Conservation (phyloP, 495 filamentous ascomycete species). For the Cladorrhinum samala region DNA sequence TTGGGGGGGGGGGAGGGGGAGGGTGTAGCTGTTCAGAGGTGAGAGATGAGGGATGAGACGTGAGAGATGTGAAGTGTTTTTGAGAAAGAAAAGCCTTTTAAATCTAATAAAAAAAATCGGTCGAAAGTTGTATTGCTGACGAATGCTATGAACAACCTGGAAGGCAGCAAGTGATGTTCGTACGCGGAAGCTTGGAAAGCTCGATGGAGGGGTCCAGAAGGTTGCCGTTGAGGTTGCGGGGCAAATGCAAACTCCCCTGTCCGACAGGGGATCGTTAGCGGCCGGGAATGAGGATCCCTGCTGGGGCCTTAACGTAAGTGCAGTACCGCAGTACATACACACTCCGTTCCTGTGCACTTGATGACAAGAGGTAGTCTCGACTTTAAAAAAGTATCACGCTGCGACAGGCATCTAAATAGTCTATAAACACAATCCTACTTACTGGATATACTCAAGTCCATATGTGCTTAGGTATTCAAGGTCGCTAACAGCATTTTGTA, state of each 20-base stretch:
- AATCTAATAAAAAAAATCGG: too few relatives aligned
- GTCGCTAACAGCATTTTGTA: too few relatives aligned
- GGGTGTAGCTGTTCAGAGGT: conserved; percentile 5
- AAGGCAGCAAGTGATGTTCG: background rate
- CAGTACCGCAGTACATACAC: too few relatives aligned
- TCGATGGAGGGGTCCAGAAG: conserved; percentile 1
- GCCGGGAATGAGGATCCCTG: background rate
- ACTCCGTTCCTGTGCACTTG: too few relatives aligned
- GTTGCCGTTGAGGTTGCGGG: background rate
- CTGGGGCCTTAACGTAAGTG: background rate
- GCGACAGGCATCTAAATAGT: background rate
- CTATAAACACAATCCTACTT: too few relatives aligned
- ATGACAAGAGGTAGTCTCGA: too few relatives aligned
- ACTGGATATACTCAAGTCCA: too few relatives aligned
- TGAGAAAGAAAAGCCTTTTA: too few relatives aligned
- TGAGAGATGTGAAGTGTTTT: background rate
- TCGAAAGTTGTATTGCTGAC: too few relatives aligned
- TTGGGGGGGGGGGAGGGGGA: conserved; percentile 7
- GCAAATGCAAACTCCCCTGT: background rate
- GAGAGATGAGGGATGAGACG: background rate
- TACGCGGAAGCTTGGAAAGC: background rate
- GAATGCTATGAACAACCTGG: background rate
- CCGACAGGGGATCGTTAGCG: background rate
- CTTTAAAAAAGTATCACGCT: too few relatives aligned
- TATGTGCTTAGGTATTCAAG: too few relatives aligned